These are phyloP conservation scores for Primulina eburnea DNA, from an alignment of 257 asterid species.

Conservation along the genomic window DNA sequence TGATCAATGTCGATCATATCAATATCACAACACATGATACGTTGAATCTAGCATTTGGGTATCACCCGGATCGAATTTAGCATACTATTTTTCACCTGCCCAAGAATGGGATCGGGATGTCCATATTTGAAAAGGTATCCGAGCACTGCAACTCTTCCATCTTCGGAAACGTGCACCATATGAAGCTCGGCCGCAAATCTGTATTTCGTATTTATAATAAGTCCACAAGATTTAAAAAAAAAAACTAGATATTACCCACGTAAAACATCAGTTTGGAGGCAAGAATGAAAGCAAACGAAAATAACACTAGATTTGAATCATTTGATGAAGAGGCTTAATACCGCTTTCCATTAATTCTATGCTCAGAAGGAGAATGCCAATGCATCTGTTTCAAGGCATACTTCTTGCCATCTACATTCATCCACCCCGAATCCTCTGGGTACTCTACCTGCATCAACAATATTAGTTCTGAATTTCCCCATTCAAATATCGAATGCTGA, in stretches of 20 bases:
- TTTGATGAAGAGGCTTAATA: neutral
- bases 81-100: constrained; percentile 30
- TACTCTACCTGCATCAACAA: constrained; percentile 56
- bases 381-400: constrained; percentile 63
- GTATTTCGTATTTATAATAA: no score
- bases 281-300: no score
- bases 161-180: constrained; percentile 58
- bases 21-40: no score
- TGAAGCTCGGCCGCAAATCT: constrained; percentile 67
- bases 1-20: no score
- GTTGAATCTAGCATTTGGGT: no score
- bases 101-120: constrained; percentile 55
- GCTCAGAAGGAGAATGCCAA: constrained; percentile 74
- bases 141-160: constrained; percentile 40
- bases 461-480: neutral
- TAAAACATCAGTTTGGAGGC: no score
- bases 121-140: constrained; percentile 49
- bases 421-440: constrained; percentile 50
- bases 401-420: constrained; percentile 47
- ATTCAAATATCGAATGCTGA: neutral
- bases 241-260: no score
- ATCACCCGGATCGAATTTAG: no score
- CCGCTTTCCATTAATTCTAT: constrained; percentile 49
- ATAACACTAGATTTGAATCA: no score
- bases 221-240: no score